Base-by-base conservation (phyloP, 345 rosid species). In the Cardiospermum halicacabum region DNA sequence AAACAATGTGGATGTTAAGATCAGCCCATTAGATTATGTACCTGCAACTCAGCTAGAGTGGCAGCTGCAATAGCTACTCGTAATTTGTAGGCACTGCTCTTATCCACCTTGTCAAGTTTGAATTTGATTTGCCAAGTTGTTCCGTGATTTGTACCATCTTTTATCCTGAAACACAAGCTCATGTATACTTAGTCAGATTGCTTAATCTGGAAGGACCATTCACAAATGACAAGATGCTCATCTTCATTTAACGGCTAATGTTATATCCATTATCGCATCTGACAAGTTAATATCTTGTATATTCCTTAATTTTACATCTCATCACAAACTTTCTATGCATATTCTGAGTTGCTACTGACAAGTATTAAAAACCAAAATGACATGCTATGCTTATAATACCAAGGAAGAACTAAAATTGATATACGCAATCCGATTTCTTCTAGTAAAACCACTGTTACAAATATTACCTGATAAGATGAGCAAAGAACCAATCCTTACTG, bases 401-500 rank as follows among this genome's bases (percentile, higher is more conserved):
- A 13, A 21, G 11, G 32, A 63, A 63, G 34, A 13, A 48, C 16
- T 49, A 12, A 12, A 8, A 4, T 49, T 27, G 21, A 10, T 19
- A 12, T 21, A 39, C 50, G 4, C 0, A 2, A 12, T 8, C 19
- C 25, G 1, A 58, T 13, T 25, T 18, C 9, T 21, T 50, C 32
- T 32, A 34, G 19, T 13, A 21, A n/a, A 21, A 27, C 47, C 62
- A 21, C 2, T 28, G 22, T 27, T 30, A 5, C 13, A 28, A 54
- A 60, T 64, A 60, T 31, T 43, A 85, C 96, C 98, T 88, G 64
- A 84, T 76, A 54, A 85, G 85, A 5, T 94, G 97, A 53, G 88
- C 95, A 51, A 81, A 94, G 82, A 91, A 89, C 99, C 99, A 88
- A 72, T 91, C 97, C 75, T 69, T 87, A 36, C 71, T 75, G 54